Evolutionary conservation across 139 green algal genomes (phyloP).

Genomic region (Ettlia oleoabundans): DNA sequence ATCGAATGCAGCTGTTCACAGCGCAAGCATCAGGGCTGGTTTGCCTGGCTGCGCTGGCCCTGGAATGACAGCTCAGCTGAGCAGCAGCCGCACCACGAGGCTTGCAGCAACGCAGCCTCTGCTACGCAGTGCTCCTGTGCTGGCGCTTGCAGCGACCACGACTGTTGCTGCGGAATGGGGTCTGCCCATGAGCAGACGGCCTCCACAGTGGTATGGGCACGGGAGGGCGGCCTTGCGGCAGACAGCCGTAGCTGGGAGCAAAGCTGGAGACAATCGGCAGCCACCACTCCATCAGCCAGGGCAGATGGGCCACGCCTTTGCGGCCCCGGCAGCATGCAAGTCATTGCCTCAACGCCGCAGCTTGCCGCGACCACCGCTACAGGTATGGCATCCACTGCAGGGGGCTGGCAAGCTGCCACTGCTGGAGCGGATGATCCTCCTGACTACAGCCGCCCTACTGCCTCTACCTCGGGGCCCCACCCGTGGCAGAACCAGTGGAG

Average conservation of each 20-base stretch:
- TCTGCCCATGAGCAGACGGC: no score
- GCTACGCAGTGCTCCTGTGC: not conserved
- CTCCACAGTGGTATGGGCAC: not conserved
- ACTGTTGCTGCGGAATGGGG: conserved; percentile 21
- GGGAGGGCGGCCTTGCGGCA: not conserved
- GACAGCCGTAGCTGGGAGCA: conserved; percentile 12
- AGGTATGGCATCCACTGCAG: not conserved
- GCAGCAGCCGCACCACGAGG: conserved; percentile 1
- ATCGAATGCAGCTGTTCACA: not conserved
- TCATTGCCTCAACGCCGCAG: not conserved
- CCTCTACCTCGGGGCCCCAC: no score
- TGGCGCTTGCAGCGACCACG: not conserved
- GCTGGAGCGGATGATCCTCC: no score
- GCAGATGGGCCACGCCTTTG: not conserved
- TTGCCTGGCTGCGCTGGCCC: conserved; percentile 32
- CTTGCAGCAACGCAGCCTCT: not conserved
- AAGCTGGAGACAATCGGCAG: not conserved
- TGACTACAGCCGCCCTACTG: no score
- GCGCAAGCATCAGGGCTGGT: conserved; percentile 29
- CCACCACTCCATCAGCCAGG: not conserved
- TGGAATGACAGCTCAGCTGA: not conserved
- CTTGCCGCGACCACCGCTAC: not conserved
- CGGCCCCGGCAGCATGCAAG: conserved; percentile 36
- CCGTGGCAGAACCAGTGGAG: no score
- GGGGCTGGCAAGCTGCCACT: no score